Conservation (phyloP, 2,329 filamentous ascomycete species). For the Aspergillus fischeri region DNA sequence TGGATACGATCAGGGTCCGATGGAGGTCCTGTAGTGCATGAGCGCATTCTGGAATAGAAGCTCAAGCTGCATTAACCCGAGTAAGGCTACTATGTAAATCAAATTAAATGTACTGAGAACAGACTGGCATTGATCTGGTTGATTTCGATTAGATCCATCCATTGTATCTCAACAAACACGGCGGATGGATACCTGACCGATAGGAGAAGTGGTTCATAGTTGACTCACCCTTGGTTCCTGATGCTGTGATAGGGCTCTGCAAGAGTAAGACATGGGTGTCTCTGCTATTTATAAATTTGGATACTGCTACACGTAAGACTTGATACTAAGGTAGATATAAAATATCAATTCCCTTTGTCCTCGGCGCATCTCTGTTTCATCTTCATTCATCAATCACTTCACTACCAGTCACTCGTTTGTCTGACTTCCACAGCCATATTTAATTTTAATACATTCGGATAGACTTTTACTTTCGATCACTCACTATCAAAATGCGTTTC, state of each 20-base stretch:
- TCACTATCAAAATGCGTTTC: conserved; percentile 6
- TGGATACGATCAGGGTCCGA: not conserved
- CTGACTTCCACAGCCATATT: not conserved
- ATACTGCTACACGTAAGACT: not conserved
- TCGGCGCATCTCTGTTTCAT: not conserved
- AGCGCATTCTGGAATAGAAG: not conserved
- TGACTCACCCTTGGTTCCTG: not conserved
- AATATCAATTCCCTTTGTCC: not conserved
- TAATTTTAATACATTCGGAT: not conserved
- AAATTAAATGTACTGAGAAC: not conserved
- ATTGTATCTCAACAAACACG: not conserved
- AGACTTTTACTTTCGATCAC: not conserved
- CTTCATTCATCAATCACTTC: not conserved
- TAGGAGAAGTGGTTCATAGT: not conserved
- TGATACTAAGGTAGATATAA: not conserved
- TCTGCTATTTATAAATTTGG: not conserved
- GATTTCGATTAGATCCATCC: not conserved
- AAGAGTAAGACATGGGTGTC: not conserved
- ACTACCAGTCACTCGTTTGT: not conserved
- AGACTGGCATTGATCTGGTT: not conserved
- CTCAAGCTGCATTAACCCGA: too few species aligned
- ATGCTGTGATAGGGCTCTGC: not conserved
- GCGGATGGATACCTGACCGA: not conserved
- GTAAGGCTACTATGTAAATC: not conserved
- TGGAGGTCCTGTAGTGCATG: not conserved